Base-by-base conservation (phyloP, 139 green algal species). In the Desmodesmus armatus region DNA sequence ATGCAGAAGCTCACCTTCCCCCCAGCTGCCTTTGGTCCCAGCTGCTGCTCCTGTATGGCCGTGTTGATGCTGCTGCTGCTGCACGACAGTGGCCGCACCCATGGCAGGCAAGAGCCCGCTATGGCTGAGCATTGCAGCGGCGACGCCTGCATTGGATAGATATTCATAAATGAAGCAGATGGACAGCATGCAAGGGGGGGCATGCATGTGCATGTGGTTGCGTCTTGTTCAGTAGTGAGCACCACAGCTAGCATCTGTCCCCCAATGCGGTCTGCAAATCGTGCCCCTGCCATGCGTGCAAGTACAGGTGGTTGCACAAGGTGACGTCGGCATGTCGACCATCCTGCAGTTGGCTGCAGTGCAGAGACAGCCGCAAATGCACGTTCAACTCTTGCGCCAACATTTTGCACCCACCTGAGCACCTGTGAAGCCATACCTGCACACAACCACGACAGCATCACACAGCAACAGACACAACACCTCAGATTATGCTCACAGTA, bases 61-160 rank as follows among this genome's bases (percentile, higher is more conserved):
- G 40, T 44, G 7, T 71, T 63, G 17, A 96, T 85, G 88, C 47
- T 23, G 86, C 76, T 3, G 91, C 90, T 49, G 94, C 91, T 0
- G 33, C 70, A 5, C 75, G 63, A 81, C 89, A 93, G 91, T 79
- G 6, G 87, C 86, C 3, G 90, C 91, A 0, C 95, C 95, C 23
- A 93, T 3, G 94, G 93, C 33, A 98, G 89, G 88, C 95, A 98
- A 3, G 80, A 91, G 84, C 98, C 94, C 0, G 95, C 95, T 44
- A 98, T 86, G 2, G 93, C 86, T 0, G 92, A 80, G 65, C 91
- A 94, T 90, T 98, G 95, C 81, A 96, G 91, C 0, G 89, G 88
- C 1, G 89, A 94, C 5, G 93, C 90, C 27, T 87, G 80, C 87
- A 89, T 0, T 27, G 58, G 71, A 78, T 62, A 41, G 27, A 7